phyloP scores from a whole-genome alignment of 129 eudicot species.

The Ambrosia trifida region DNA sequence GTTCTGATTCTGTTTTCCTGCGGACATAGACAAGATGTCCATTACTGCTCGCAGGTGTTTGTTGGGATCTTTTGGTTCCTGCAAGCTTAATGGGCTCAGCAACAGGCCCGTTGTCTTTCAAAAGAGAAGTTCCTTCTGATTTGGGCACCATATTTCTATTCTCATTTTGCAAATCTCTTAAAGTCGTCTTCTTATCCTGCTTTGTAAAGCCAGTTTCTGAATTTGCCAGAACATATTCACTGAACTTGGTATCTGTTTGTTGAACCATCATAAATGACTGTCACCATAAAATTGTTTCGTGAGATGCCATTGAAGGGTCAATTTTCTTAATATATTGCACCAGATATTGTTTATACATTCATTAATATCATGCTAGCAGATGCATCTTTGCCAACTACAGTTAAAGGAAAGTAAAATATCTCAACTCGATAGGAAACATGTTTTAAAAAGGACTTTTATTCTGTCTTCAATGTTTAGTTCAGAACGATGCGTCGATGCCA shows the following conservation, averaged over 20 bases:
- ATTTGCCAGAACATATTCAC: conserved; percentile 45
- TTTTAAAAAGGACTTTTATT: neutral
- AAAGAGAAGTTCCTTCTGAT: conserved; percentile 39
- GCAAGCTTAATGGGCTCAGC: conserved; percentile 43
- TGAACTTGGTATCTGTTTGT: conserved; percentile 59
- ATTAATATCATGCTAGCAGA: conserved; percentile 13
- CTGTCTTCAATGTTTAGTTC: neutral
- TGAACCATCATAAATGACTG: conserved; percentile 51
- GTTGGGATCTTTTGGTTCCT: conserved; percentile 57
- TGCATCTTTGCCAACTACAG: neutral
- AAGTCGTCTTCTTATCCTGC: conserved; percentile 51
- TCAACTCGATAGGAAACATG: neutral
- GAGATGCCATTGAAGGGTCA: conserved; percentile 5
- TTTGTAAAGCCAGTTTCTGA: conserved; percentile 40
- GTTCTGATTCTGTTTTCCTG: conserved; percentile 65
- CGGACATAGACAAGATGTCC: conserved; percentile 87
- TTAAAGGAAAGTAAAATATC: neutral
- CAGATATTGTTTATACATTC: neutral
- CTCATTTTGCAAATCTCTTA: conserved; percentile 45
- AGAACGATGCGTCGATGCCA: neutral
- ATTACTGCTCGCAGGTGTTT: conserved; percentile 37
- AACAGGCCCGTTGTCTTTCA: conserved; percentile 31
- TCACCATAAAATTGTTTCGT: conserved; percentile 14
- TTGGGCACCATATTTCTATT: conserved; percentile 42
- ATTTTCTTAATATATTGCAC: neutral